Evolutionary conservation across 192 early-diverging fungal genomes (phyloP), one percentile per base, ranked within the genome.

Genomic region (Coemansia umbellata): DNA sequence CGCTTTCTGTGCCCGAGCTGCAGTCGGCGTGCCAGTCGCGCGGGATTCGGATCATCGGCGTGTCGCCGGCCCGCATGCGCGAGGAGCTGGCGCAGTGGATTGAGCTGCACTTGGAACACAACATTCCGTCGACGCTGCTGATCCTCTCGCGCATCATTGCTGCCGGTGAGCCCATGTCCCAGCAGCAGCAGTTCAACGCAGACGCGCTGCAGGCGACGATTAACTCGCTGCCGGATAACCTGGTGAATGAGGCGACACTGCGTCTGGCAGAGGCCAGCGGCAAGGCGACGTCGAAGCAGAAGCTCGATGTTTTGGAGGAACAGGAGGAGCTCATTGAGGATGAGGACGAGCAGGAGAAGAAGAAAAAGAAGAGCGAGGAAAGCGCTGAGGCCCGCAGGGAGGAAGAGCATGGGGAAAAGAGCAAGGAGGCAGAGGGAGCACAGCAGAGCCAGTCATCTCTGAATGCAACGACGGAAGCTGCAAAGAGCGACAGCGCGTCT

Each of bases 261-360:
- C 83, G 91, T 49, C 80, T 95, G n/a, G 84, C 88, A 2, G 92
- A 96, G 47, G 80, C 83, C 43, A 90, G 88, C 26, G 95, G 95
- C 42, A 84, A 81, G 21, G 89, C 90, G n/a, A 94, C 95, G 4
- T 81, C 87, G 45, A 91, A 92, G 78, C 91, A 96, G 68, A 90
- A 92, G 76, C 81, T 96, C 37, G 90, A 94, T 49, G 91, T 96
- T 27, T 65, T 98, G 43, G 86, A 94, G 52, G 86, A 98, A 69
- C 95, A 98, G 73, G 90, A 98, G 69, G 94, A 98, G 61, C 79
- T 98, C 50, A 96, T 98, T 58, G 89, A 88, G 56, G 93, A 96
- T 54, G 95, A 98, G 71, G 80, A 85, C 35, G 92, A 86, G 47
- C 91, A 98, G 74, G 91, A 92, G 50, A 81, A 90, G 55, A 67